Evolutionary conservation across 2,329 filamentous ascomycete species (phyloP), one percentile per base, ranked within the genome.

Genomic region (Sporothrix mexicana): DNA sequence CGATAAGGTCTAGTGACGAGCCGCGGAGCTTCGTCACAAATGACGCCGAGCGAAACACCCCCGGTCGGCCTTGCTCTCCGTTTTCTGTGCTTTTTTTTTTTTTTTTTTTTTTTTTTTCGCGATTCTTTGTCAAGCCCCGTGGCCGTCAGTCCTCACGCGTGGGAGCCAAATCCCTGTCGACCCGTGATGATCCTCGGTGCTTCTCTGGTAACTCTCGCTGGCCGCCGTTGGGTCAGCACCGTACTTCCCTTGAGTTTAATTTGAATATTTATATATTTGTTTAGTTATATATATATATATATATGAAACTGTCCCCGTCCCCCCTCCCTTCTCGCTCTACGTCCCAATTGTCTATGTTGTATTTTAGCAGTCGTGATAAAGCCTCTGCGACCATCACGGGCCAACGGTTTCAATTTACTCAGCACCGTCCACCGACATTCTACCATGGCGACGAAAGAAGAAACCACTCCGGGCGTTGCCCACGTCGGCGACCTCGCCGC

Each of bases 401-500:
- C 51, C 51, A 25, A 36, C 30, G 30, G 30, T 25, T 20, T 23
- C 51, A 3, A n/a, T n/a, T 36, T 36, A 36, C 30, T 4, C 30
- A 36, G 5, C 30, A 36, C 30, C n/a, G 20, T 23, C 12, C 20
- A 55, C 4, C 51, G 13, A 10, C 20, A 55, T 55, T 8, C 51
- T 36, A 62, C 45, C 59, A 62, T 62, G 59, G 36, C 59, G 36
- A 45, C 59, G n/a, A 1, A 20, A 13, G 59, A 62, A 20, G n/a
- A 62, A n/a, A 36, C 17, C 36, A 43, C 59, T 36, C 10, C 59
- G 13, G 8, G n/a, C 8, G 59, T 23, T 41, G n/a, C n/a, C 59
- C 59, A 62, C 7, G 70, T 70, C 41, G 66, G 51, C 49, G 75
- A 71, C 59, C 71, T 74, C 2, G 55, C 55, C 2, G 55, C 55